Percentiles rank a stretch among this genome's conserved stretches.
Evolutionary conservation across 2,329 filamentous ascomycete species (phyloP).

Genomic region (Alternaria ventricosa): DNA sequence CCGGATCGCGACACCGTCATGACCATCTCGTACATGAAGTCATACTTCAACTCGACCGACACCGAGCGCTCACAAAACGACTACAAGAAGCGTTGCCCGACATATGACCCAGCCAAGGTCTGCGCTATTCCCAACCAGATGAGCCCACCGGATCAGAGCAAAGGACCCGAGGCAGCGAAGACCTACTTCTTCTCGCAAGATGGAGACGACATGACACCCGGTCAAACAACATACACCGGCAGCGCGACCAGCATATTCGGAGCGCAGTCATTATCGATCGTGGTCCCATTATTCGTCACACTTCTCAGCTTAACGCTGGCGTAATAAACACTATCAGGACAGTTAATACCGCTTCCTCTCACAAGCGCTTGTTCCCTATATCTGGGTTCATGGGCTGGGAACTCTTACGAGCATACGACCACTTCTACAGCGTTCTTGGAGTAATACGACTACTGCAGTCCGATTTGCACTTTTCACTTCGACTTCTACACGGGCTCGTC

Average conservation of each 20-base stretch:
- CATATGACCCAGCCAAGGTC: conserved; percentile 34
- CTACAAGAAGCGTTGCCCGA: conserved; percentile 42
- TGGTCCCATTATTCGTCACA: conserved; percentile 31
- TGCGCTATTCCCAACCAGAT: conserved; percentile 46
- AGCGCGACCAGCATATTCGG: conserved; percentile 26
- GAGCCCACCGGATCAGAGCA: conserved; percentile 34
- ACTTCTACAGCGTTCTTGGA: conserved; percentile 2
- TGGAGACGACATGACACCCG: conserved; percentile 34
- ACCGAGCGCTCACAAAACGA: conserved; percentile 33
- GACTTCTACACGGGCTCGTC: background rate
- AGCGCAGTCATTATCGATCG: conserved; percentile 25
- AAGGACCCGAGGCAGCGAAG: conserved; percentile 33
- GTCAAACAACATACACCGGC: conserved; percentile 33
- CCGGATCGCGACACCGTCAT: conserved; percentile 67
- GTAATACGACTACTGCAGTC: background rate
- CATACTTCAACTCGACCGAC: conserved; percentile 77
- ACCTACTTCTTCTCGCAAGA: conserved; percentile 47
- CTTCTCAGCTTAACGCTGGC: conserved; percentile 37
- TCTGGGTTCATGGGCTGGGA: background rate
- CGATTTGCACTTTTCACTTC: background rate
- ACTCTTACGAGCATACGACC: conserved; percentile 1
- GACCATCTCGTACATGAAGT: conserved; percentile 73
- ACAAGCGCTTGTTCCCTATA: background rate
- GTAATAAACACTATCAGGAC: conserved; percentile 16
- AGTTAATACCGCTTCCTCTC: background rate